Evolutionary conservation across 345 rosid species (phyloP).

Genomic region (Gossypium raimondii): DNA sequence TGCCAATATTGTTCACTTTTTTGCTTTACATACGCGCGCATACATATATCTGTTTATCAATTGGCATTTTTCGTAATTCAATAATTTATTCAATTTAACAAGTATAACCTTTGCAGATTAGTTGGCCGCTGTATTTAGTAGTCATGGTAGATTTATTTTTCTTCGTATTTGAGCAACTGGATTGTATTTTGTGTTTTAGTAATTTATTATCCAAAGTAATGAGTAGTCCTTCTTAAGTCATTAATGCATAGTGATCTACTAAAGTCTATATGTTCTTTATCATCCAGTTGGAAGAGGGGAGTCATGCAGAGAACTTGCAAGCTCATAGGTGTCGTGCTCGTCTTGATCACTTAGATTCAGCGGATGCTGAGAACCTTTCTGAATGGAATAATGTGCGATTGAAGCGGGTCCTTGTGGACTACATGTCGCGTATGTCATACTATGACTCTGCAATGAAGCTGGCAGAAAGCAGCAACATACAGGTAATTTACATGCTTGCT

Average conservation of each 20-base stretch:
- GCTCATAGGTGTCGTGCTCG: constrained; percentile 88
- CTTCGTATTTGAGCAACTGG: too few relatives aligned
- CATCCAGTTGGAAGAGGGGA: constrained; percentile 78
- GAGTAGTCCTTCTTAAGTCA: not conserved
- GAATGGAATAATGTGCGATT: constrained; percentile 72
- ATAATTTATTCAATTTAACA: not conserved
- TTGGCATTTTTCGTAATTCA: not conserved
- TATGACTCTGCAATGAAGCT: constrained; percentile 74
- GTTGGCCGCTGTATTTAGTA: not conserved
- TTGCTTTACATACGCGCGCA: too few relatives aligned
- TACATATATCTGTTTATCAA: not conserved
- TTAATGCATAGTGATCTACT: not conserved
- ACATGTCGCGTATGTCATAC: constrained; percentile 89
- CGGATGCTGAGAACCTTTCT: constrained; percentile 51
- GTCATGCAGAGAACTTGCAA: constrained; percentile 63
- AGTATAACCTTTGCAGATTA: not conserved
- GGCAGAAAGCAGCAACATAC: constrained; percentile 65
- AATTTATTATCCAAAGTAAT: not conserved
- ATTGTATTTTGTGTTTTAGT: not conserved
- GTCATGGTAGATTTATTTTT: not conserved
- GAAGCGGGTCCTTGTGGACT: constrained; percentile 88
- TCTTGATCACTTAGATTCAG: constrained; percentile 81
- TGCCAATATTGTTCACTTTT: too few relatives aligned
- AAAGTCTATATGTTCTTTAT: not conserved
- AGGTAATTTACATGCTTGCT: constrained; percentile 36